A percentile compares a stretch with the other conserved stretches of the same genome.
Conservation (phyloP, 345 rosid species). For the Camelina neglecta region DNA sequence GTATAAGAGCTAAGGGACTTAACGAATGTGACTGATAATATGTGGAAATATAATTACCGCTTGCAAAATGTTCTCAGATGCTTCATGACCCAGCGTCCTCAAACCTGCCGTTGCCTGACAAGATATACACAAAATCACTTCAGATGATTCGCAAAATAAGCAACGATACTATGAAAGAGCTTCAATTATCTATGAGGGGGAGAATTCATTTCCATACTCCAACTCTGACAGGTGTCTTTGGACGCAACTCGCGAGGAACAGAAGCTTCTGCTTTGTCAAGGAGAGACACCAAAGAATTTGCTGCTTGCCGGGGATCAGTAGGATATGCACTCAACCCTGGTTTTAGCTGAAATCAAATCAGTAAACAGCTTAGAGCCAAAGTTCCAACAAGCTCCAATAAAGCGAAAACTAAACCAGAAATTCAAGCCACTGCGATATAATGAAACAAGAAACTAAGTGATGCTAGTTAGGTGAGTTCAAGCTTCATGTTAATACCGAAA, state of each 20-base stretch:
- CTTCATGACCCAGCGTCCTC: constrained; percentile 79
- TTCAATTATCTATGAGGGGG: not conserved
- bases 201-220: constrained; percentile 64
- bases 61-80: constrained; percentile 84
- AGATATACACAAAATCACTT: not conserved
- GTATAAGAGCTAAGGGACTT: constrained; percentile 28
- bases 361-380: constrained; percentile 27
- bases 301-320: constrained; percentile 72
- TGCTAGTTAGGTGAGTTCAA: not conserved
- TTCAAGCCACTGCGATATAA: not conserved
- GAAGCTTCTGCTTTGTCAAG: constrained; percentile 86
- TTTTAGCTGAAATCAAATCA: constrained; percentile 55
- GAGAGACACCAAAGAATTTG: constrained; percentile 65
- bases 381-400: constrained; percentile 17
- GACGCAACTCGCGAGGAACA: constrained; percentile 77
- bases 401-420: constrained; percentile 5
- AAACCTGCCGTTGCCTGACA: constrained; percentile 95
- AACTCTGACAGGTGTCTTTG: constrained; percentile 95
- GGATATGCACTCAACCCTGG: constrained; percentile 92
- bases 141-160: not conserved
- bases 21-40: constrained; percentile 26
- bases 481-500: constrained; percentile 15
- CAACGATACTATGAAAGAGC: not conserved
- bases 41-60: constrained; percentile 53
- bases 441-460: not conserved